Percentiles rank a stretch among this genome's conserved stretches.
phyloP scores from a whole-genome alignment of 371 early-diverging fungal species.

The Syncephalastrum contaminatum region DNA sequence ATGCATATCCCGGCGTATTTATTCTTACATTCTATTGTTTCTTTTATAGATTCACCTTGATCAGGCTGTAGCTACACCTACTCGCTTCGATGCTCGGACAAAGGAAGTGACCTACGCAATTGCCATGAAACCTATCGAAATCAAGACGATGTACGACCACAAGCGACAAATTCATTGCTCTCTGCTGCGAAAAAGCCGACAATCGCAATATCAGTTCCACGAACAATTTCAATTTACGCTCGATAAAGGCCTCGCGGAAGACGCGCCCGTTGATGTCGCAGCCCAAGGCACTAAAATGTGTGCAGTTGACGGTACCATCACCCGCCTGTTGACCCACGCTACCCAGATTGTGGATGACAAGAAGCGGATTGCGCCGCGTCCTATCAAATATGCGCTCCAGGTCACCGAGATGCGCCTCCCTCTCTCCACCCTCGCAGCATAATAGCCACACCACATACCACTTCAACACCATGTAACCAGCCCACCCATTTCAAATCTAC shows the following conservation, averaged over 20 bases:
- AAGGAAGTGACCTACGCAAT: slow-evolving; percentile 35
- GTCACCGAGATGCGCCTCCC: slow-evolving; percentile 44
- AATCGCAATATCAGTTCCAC: slow-evolving; percentile 15
- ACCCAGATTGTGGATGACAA: slow-evolving; percentile 8
- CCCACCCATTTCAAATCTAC: neutral
- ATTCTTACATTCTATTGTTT: slow-evolving; percentile 1
- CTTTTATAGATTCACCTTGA: slow-evolving; percentile 33
- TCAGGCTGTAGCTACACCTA: slow-evolving; percentile 33
- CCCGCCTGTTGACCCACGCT: slow-evolving; percentile 15
- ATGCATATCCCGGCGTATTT: slow-evolving; percentile 1
- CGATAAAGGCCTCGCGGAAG: slow-evolving; percentile 42
- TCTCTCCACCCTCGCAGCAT: slow-evolving; percentile 39
- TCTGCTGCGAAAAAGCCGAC: slow-evolving; percentile 20
- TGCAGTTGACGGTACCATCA: slow-evolving; percentile 37
- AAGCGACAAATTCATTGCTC: slow-evolving; percentile 41
- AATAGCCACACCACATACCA: neutral
- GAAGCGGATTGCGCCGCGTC: slow-evolving; percentile 30
- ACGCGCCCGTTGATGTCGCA: slow-evolving; percentile 25
- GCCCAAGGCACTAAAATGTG: slow-evolving; percentile 32
- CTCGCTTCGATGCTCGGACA: slow-evolving; percentile 32
- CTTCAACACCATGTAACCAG: neutral
- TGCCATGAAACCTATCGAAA: slow-evolving; percentile 41
- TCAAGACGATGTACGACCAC: slow-evolving; percentile 49
- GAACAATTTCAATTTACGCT: slow-evolving; percentile 37
- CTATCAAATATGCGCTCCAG: slow-evolving; percentile 41